Conservation (phyloP, 2,329 filamentous ascomycete species). For the Coleophoma eucalyptorum region DNA sequence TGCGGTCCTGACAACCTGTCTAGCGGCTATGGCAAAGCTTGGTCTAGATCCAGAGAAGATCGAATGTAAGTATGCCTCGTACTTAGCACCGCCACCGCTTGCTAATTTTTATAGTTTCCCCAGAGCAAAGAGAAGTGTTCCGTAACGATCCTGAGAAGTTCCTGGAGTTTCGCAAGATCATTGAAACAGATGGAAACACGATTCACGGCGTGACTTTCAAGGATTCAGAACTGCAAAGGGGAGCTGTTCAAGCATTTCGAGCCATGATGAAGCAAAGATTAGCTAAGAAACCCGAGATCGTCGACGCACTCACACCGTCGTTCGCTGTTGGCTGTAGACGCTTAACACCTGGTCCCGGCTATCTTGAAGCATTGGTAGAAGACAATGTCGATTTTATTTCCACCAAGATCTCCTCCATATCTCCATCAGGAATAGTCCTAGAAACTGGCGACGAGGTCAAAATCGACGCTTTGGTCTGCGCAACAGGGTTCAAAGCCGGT, state of each 20-base stretch:
- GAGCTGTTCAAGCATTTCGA: conserved; percentile 27
- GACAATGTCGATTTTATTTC: conserved; percentile 32
- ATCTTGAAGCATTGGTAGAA: conserved; percentile 33
- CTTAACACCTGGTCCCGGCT: conserved; percentile 37
- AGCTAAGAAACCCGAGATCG: conserved; percentile 33
- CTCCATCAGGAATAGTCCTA: conserved; percentile 27
- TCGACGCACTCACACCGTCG: conserved; percentile 27
- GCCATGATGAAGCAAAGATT: conserved; percentile 37
- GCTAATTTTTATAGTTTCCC: conserved; percentile 26
- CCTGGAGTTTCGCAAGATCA: conserved; percentile 37
- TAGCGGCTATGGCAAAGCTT: conserved; percentile 34
- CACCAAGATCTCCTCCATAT: conserved; percentile 43
- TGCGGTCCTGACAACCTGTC: neutral
- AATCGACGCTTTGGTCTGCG: conserved; percentile 34
- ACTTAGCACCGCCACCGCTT: neutral
- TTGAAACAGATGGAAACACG: conserved; percentile 38
- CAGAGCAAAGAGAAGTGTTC: conserved; percentile 34
- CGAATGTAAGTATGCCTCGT: conserved; percentile 29
- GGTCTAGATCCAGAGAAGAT: conserved; percentile 34
- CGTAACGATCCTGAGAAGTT: conserved; percentile 32
- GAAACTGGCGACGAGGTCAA: conserved; percentile 19
- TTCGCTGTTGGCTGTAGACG: conserved; percentile 41
- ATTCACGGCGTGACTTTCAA: conserved; percentile 37
- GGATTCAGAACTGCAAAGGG: conserved; percentile 30
- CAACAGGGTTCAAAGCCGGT: conserved; percentile 29